Evolutionary conservation across 257 asterid genomes (phyloP).

Genomic region (Ligustrum vulgare): DNA sequence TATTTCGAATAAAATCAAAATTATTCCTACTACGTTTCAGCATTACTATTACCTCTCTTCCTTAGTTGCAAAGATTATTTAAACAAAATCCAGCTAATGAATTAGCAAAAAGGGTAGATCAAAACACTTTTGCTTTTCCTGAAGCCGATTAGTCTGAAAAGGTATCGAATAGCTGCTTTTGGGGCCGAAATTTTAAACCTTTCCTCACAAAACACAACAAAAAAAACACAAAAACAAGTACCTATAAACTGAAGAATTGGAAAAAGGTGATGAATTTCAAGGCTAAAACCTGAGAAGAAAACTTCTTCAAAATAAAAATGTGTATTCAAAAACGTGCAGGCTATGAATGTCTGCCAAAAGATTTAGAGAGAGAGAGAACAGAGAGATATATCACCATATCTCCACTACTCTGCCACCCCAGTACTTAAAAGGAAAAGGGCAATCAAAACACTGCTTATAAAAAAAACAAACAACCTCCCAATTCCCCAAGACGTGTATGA

Average conservation of each 20-base stretch:
- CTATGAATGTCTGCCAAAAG: constrained; percentile 11
- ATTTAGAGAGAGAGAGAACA: constrained; percentile 9
- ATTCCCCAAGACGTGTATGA: constrained; percentile 60
- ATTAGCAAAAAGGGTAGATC: constrained; percentile 8
- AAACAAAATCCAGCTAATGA: constrained; percentile 12
- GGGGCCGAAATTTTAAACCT: constrained; percentile 28
- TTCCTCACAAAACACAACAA: background rate
- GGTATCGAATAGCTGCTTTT: constrained; percentile 35
- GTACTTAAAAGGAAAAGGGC: constrained; percentile 16
- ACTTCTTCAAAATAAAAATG: constrained; percentile 18
- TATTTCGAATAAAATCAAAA: background rate
- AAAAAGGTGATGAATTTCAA: constrained; percentile 25
- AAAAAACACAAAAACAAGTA: constrained; percentile 18
- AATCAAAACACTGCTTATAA: background rate
- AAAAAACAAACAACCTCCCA: constrained; percentile 42
- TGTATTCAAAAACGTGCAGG: constrained; percentile 19
- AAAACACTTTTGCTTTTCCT: constrained; percentile 21
- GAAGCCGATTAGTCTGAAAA: constrained; percentile 22
- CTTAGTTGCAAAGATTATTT: background rate
- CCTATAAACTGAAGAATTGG: constrained; percentile 32
- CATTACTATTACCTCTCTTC: background rate
- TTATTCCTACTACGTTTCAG: background rate
- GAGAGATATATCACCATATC: constrained; percentile 24
- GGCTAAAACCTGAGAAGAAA: constrained; percentile 23
- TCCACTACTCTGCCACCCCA: constrained; percentile 25